phyloP scores from a whole-genome alignment of 2,329 filamentous ascomycete species.

The Neocatenulostroma microsporum region DNA sequence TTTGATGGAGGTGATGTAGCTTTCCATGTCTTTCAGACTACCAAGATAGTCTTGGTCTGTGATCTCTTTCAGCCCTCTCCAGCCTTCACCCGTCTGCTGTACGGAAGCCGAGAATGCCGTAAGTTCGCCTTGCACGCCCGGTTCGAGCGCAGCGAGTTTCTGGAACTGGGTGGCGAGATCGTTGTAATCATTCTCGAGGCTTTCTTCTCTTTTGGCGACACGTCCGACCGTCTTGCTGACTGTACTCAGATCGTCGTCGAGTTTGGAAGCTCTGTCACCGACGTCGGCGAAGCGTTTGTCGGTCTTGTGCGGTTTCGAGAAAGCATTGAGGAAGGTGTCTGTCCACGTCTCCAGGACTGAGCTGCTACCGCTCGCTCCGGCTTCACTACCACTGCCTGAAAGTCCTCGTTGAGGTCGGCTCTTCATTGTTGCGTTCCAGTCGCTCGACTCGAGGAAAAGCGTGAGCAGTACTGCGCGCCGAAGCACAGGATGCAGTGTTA shows the following conservation, averaged over 20 bases:
- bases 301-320: slow-evolving; percentile 91
- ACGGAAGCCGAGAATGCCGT: slow-evolving; percentile 81
- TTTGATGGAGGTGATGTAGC: slow-evolving; percentile 83
- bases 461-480: slow-evolving; percentile 75
- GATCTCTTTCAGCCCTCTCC: slow-evolving; percentile 75
- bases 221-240: slow-evolving; percentile 94
- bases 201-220: slow-evolving; percentile 77
- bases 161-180: slow-evolving; percentile 93
- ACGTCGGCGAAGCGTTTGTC: slow-evolving; percentile 94
- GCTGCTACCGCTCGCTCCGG: slow-evolving; percentile 37
- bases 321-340: slow-evolving; percentile 94
- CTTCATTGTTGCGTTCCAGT: slow-evolving; percentile 97
- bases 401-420: slow-evolving; percentile 59
- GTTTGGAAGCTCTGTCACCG: slow-evolving; percentile 81
- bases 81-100: slow-evolving; percentile 70
- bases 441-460: slow-evolving; percentile 81
- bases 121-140: slow-evolving; percentile 71
- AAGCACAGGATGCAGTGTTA: slow-evolving; percentile 81
- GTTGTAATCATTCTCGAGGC: slow-evolving; percentile 78
- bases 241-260: slow-evolving; percentile 85
- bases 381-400: slow-evolving; percentile 29
- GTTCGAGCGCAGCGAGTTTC: slow-evolving; percentile 81
- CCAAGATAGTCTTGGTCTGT: slow-evolving; percentile 95
- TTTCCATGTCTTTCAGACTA: slow-evolving; percentile 88
- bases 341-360: slow-evolving; percentile 92